phyloP scores from a whole-genome alignment of 176 grass and related monocot species.

The Ananas comosus region DNA sequence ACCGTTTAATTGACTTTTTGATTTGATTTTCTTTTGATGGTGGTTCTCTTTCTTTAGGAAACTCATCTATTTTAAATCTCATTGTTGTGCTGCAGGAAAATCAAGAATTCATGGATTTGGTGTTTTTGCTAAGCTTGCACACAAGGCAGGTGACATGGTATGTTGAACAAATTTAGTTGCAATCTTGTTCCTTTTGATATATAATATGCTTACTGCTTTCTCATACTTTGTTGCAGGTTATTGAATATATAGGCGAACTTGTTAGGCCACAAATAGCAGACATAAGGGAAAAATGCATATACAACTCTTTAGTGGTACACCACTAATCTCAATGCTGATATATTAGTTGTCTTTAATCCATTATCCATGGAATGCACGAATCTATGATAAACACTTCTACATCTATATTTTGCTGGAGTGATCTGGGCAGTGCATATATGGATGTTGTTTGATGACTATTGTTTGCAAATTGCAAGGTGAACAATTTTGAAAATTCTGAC shows the following conservation, averaged over 20 bases:
- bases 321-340: slow-evolving; percentile 11
- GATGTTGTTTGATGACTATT: too few relatives aligned
- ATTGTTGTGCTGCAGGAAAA: slow-evolving; percentile 50
- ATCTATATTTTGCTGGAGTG: neutral
- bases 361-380: neutral
- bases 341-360: neutral
- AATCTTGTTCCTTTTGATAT: neutral
- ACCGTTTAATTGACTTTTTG: neutral
- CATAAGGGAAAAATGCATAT: slow-evolving; percentile 69
- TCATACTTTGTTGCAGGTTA: slow-evolving; percentile 50
- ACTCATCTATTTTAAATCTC: neutral
- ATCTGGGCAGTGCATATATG: too few relatives aligned
- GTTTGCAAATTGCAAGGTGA: too few relatives aligned
- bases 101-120: slow-evolving; percentile 99
- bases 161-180: slow-evolving; percentile 5
- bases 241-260: slow-evolving; percentile 94
- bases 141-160: slow-evolving; percentile 99
- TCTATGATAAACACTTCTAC: neutral
- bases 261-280: slow-evolving; percentile 93
- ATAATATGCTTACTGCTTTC: slow-evolving; percentile 27
- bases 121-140: slow-evolving; percentile 86
- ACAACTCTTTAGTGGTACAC: slow-evolving; percentile 92
- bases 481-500: too few relatives aligned
- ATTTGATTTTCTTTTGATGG: neutral
- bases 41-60: neutral